Conservation (phyloP, 768 basidiomycete species). For the Phaeolepiota aurea region DNA sequence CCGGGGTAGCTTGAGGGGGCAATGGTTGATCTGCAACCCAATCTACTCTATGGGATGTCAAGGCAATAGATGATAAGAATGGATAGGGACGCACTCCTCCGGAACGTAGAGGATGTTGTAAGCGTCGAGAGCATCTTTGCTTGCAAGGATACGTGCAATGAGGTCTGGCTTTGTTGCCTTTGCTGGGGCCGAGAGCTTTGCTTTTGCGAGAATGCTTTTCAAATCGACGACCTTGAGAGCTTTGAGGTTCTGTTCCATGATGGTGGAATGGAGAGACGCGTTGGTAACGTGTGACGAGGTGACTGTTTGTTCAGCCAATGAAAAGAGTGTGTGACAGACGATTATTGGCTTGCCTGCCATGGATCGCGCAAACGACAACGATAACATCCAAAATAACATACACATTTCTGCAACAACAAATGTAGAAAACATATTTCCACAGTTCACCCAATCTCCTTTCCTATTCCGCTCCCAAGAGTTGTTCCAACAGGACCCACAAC, state of each 20-base stretch:
- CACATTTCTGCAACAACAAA: neutral
- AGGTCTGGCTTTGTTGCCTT: constrained; percentile 65
- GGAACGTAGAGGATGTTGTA: constrained; percentile 34
- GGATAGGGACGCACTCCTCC: constrained; percentile 20
- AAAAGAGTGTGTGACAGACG: too few species aligned
- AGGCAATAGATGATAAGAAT: constrained; percentile 1
- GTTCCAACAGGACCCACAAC: constrained; percentile 14
- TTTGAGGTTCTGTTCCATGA: constrained; percentile 18
- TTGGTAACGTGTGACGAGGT: neutral
- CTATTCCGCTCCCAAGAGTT: constrained; percentile 12
- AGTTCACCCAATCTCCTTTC: constrained; percentile 14
- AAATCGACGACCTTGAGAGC: constrained; percentile 69
- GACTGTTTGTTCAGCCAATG: neutral
- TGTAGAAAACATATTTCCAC: constrained; percentile 1
- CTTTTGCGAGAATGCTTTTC: constrained; percentile 49
- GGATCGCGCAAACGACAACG: neutral
- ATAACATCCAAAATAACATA: neutral
- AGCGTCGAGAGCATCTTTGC: constrained; percentile 37
- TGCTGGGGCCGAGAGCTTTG: constrained; percentile 35
- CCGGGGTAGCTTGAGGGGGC: constrained; percentile 7
- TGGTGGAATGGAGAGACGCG: constrained; percentile 22
- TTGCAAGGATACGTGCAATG: constrained; percentile 51
- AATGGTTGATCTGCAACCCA: constrained; percentile 28
- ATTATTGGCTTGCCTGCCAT: too few species aligned
- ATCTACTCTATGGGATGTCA: constrained; percentile 24